Percentiles rank a stretch among this genome's conserved stretches.
Evolutionary conservation across 768 basidiomycete genomes (phyloP).

Genomic region (Ephemerocybe angulata): DNA sequence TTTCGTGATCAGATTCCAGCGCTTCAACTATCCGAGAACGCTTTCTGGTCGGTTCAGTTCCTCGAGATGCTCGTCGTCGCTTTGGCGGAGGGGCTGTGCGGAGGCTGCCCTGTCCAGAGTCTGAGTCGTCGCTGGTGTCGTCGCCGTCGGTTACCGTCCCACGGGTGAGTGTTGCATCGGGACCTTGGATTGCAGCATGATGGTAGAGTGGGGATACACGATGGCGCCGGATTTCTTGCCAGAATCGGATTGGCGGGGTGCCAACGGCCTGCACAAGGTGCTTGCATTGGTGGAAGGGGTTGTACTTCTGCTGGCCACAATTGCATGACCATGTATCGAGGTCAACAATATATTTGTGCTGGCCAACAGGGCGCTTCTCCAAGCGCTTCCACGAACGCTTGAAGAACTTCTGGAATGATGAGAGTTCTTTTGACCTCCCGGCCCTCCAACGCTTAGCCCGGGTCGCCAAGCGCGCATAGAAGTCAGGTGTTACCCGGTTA

Average conservation of each 20-base stretch:
- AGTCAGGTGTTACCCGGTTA: slow-evolving; percentile 21
- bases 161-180: no score
- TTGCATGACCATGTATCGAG: slow-evolving; percentile 24
- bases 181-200: slow-evolving; percentile 10
- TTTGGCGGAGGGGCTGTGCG: no score
- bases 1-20: no score
- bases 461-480: slow-evolving; percentile 13
- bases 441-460: slow-evolving; percentile 15
- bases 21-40: no score
- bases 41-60: no score
- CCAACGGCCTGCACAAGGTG: slow-evolving; percentile 29
- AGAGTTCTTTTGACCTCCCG: slow-evolving; percentile 19
- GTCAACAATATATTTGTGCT: slow-evolving; percentile 17
- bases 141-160: not conserved
- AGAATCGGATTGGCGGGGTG: slow-evolving; percentile 15
- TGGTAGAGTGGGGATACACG: slow-evolving; percentile 20
- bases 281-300: slow-evolving; percentile 28
- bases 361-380: slow-evolving; percentile 1
- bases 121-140: no score
- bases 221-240: slow-evolving; percentile 16
- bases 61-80: no score
- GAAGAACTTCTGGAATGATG: slow-evolving; percentile 23
- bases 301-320: slow-evolving; percentile 26
- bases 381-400: slow-evolving; percentile 21
- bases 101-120: no score